Percentiles rank a stretch among this genome's conserved stretches.
phyloP scores from a whole-genome alignment of 805 yeast genomes.

The Schwanniomyces pseudopolymorphus region DNA sequence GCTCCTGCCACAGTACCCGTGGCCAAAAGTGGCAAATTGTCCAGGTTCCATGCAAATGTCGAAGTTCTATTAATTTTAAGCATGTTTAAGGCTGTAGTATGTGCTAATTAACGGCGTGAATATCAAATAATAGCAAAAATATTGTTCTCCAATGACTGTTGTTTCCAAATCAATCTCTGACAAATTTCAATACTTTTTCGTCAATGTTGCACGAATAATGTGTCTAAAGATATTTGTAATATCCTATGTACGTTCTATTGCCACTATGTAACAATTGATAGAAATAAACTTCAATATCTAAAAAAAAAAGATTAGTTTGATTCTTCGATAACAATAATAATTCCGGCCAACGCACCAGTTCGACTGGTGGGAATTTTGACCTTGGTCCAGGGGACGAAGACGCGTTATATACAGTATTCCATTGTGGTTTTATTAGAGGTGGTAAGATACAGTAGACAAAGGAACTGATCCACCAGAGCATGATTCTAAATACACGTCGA shows the following conservation, averaged over 20 bases:
- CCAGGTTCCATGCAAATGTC: slow-evolving; percentile 95
- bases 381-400: background rate
- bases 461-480: background rate
- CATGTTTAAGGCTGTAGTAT: slow-evolving; percentile 35
- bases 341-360: slow-evolving; percentile 9
- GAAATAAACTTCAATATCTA: background rate
- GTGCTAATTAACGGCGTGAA: background rate
- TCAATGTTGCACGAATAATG: background rate
- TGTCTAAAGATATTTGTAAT: background rate
- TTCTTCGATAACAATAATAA: background rate
- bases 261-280: background rate
- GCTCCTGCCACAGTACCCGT: slow-evolving; percentile 97
- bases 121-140: background rate
- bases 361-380: background rate
- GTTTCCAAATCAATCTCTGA: background rate
- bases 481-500: background rate
- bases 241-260: background rate
- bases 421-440: background rate
- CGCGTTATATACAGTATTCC: background rate
- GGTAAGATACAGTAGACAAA: background rate
- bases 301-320: background rate
- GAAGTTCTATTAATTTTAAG: slow-evolving; percentile 84
- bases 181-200: background rate
- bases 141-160: background rate
- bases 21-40: slow-evolving; percentile 70